These are phyloP conservation scores for Cercospora berteroae DNA, from an alignment of 2,329 filamentous ascomycete species.

Conservation along the genomic window DNA sequence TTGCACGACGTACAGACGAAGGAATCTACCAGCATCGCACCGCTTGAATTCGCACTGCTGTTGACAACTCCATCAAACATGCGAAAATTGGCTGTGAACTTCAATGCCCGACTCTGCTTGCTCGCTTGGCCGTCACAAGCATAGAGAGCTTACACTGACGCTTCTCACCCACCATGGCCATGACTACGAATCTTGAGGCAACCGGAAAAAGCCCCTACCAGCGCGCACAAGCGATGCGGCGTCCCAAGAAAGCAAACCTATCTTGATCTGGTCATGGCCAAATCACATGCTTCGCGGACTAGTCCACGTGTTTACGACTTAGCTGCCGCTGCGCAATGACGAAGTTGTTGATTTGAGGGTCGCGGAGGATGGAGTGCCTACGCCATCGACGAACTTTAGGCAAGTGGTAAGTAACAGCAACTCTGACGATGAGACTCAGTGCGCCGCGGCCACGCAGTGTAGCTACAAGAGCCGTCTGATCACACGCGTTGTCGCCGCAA, in stretches of 20 bases:
- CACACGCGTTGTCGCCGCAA: not conserved
- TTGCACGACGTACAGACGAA: not conserved
- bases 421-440: not conserved
- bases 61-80: not conserved
- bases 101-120: not conserved
- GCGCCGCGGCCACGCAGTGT: not conserved
- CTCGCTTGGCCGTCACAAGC: not conserved
- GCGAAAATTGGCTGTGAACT: not conserved
- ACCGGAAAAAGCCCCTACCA: too few relatives aligned
- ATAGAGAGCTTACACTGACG: not conserved
- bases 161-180: not conserved
- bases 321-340: constrained; percentile 11
- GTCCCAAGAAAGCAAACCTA: not conserved
- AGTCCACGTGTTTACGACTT: not conserved
- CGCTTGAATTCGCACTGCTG: not conserved
- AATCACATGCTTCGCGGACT: not conserved
- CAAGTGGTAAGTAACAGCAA: not conserved
- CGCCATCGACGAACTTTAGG: not conserved
- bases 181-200: not conserved
- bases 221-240: not conserved
- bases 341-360: not conserved
- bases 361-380: not conserved
- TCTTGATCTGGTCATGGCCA: not conserved
- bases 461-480: not conserved
- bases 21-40: not conserved